Conservation (phyloP, 2,329 filamentous ascomycete species). For the Fusarium humuli region DNA sequence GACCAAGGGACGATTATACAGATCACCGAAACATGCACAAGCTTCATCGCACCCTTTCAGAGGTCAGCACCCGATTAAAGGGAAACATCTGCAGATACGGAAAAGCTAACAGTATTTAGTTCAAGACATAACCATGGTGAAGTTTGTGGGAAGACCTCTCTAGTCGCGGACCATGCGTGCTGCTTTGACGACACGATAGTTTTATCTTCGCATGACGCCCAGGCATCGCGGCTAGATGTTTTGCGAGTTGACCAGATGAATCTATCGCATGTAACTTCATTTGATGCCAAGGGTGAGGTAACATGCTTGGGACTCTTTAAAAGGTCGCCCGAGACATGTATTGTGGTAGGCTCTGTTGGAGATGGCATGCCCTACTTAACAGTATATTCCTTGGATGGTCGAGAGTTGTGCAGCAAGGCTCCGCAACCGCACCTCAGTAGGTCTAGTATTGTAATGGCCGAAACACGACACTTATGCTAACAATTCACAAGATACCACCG, state of each 20-base stretch:
- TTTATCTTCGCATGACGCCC: constrained; percentile 55
- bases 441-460: neutral
- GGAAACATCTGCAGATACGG: neutral
- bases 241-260: constrained; percentile 52
- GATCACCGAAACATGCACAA: constrained; percentile 63
- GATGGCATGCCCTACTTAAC: constrained; percentile 51
- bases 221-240: constrained; percentile 54
- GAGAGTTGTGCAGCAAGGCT: constrained; percentile 28
- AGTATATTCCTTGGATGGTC: constrained; percentile 47
- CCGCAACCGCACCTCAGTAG: constrained; percentile 34
- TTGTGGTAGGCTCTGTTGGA: constrained; percentile 53
- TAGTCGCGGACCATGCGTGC: constrained; percentile 57
- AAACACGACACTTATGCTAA: constrained; percentile 8
- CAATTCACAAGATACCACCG: neutral
- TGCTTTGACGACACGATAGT: constrained; percentile 55
- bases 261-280: constrained; percentile 47
- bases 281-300: constrained; percentile 59
- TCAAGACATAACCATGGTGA: constrained; percentile 50
- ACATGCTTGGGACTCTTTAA: constrained; percentile 59
- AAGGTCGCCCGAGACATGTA: constrained; percentile 42
- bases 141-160: constrained; percentile 45
- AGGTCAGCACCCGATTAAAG: constrained; percentile 42
- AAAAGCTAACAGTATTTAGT: constrained; percentile 38
- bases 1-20: constrained; percentile 60
- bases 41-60: constrained; percentile 52